Evolutionary conservation across 257 asterid species (phyloP), one percentile per base, ranked within the genome.

Genomic region (Prunella vulgaris): DNA sequence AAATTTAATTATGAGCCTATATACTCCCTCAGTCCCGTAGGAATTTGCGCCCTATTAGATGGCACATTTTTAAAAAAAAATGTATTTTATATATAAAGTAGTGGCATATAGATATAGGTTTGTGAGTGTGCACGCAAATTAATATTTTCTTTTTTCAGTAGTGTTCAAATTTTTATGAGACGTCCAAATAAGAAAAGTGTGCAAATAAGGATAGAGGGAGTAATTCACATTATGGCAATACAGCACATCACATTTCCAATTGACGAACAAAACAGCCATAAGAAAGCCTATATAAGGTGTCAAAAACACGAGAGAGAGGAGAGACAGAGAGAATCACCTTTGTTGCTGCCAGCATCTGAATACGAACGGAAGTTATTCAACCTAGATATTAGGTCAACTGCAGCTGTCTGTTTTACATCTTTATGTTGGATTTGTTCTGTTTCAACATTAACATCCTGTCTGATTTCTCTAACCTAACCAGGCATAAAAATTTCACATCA

Each of bases 321-420:
- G n/a, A n/a, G n/a, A n/a, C n/a, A n/a, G n/a, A n/a, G n/a, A n/a
- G 28, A 40, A 42, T 80, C 65, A 92, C 96, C 97, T 86, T 87
- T 93, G 33, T 46, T 49, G 76, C 87, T 87, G 77, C 90, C 87
- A 46, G 92, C 71, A 76, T 93, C 98, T 21, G 97, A 82, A 82
- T 86, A 74, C 8, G 97, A 86, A 2, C 83, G 96, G 38, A 84
- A 70, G 77, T 93, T 90, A 68, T 83, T 93, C 80, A 93, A 78
- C 86, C 95, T 81, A 17, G 98, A 84, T 65, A 85, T 83, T 18
- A 93, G 87, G 82, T 83, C 87, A 68, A 77, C 89, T 10, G 98
- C 98, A 65, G 92, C 85, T 21, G 87, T 82, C 74, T 86, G 97
- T 79, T 87, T 90, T 46, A 73, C 80, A 77, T 88, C 98, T 80